Evolutionary conservation across 2,329 filamentous ascomycete species (phyloP).

Genomic region (Hawksworthiomyces lignivorus): DNA sequence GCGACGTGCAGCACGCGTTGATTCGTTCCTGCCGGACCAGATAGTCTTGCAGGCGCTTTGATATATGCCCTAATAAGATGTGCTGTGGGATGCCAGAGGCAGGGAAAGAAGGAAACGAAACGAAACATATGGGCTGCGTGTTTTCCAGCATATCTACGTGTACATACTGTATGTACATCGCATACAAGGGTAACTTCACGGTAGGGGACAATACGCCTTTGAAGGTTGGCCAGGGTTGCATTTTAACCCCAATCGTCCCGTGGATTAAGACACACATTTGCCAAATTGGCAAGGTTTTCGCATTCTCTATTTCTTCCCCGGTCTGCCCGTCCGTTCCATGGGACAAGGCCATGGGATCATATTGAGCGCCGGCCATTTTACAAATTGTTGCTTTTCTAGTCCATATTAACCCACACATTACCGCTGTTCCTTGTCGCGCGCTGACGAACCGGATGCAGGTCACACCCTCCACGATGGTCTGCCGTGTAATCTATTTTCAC

Average conservation of each 20-base stretch:
- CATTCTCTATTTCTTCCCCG: no score
- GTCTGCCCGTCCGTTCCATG: not conserved
- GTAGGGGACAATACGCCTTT: no score
- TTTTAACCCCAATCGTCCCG: not conserved
- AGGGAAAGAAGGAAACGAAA: constrained; percentile 3
- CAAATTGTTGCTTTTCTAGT: constrained; percentile 1
- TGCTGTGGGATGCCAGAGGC: not conserved
- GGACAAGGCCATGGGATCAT: not conserved
- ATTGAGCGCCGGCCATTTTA: not conserved
- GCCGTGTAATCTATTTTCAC: not conserved
- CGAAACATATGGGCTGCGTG: no score
- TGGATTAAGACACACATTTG: not conserved
- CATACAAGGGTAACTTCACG: no score
- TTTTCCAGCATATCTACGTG: no score
- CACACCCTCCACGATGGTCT: not conserved
- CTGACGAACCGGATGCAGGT: constrained; percentile 1
- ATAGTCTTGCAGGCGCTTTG: constrained; percentile 4
- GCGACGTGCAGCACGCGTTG: not conserved
- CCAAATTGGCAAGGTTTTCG: no score
- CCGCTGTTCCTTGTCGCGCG: not conserved
- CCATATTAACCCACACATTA: no score
- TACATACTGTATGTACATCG: no score
- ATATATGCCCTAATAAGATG: not conserved
- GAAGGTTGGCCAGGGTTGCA: no score
- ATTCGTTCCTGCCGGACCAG: constrained; percentile 1